Evolutionary conservation across 176 grass and related monocot species (phyloP).

Genomic region (Eragrostis nindensis): DNA sequence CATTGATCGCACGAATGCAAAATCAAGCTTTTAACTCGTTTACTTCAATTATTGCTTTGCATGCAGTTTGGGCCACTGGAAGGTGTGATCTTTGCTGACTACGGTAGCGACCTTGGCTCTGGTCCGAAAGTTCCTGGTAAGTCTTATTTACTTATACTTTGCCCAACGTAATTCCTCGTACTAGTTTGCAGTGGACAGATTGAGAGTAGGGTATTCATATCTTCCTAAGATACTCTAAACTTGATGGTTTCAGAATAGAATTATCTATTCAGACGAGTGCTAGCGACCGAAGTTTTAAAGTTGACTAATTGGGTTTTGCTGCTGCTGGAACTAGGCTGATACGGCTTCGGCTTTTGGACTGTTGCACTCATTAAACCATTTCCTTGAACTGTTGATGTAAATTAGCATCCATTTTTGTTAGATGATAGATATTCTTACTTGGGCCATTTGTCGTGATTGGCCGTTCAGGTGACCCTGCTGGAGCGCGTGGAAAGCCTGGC

Average conservation of each 20-base stretch:
- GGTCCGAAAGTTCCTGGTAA: slow-evolving; percentile 85
- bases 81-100: slow-evolving; percentile 92
- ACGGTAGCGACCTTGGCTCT: slow-evolving; percentile 90
- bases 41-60: slow-evolving; percentile 6
- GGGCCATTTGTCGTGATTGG: slow-evolving; percentile 23
- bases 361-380: not conserved
- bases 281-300: not conserved
- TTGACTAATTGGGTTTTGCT: not conserved
- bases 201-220: not conserved
- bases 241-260: not conserved
- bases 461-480: slow-evolving; percentile 80
- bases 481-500: slow-evolving; percentile 85
- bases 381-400: too few species aligned
- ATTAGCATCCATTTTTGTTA: not conserved
- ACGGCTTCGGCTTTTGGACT: not conserved
- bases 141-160: slow-evolving; percentile 27
- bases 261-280: not conserved
- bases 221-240: not conserved
- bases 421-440: slow-evolving; percentile 35
- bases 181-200: not conserved
- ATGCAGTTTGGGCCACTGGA: slow-evolving; percentile 84
- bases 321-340: slow-evolving; percentile 20
- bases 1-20: slow-evolving; percentile 22
- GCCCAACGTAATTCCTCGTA: not conserved
- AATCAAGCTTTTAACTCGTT: slow-evolving; percentile 27